A percentile compares a stretch with the other conserved stretches of the same genome.
Conservation (phyloP, 2,329 filamentous ascomycete species). For the Cadophora sp. region DNA sequence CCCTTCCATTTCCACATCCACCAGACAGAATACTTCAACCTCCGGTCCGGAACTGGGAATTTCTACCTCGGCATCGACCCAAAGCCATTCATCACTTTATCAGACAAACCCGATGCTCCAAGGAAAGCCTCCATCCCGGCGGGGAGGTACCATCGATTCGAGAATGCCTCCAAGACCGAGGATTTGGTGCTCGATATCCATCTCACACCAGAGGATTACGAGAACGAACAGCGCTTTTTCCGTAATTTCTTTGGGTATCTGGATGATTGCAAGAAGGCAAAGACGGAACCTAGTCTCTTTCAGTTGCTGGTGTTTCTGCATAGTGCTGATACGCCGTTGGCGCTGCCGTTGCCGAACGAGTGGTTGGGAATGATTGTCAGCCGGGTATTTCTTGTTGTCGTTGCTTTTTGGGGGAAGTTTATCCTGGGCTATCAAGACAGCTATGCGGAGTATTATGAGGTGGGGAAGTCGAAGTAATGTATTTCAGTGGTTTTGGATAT, state of each 20-base stretch:
- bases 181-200: conserved; percentile 23
- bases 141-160: conserved; percentile 27
- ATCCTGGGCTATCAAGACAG: conserved; percentile 27
- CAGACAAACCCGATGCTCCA: conserved; percentile 1
- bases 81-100: conserved; percentile 17
- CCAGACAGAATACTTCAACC: conserved; percentile 25
- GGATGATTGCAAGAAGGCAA: conserved; percentile 29
- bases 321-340: conserved; percentile 25
- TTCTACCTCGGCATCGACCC: conserved; percentile 26
- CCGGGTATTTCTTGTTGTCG: conserved; percentile 20
- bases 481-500: no score
- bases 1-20: conserved; percentile 25
- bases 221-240: conserved; percentile 28
- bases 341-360: conserved; percentile 26
- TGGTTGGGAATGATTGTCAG: conserved; percentile 24
- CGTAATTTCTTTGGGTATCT: conserved; percentile 32
- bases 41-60: conserved; percentile 19
- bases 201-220: conserved; percentile 9
- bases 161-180: conserved; percentile 28
- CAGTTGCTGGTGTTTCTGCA: conserved; percentile 27
- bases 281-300: conserved; percentile 24
- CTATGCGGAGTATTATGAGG: conserved; percentile 29
- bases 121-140: conserved; percentile 14
- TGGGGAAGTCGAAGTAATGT: conserved; percentile 16
- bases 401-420: conserved; percentile 20